Evolutionary conservation across 169 alveolate genomes (phyloP), one percentile per base, ranked within the genome.

Genomic region (Plasmodium vinckei): DNA sequence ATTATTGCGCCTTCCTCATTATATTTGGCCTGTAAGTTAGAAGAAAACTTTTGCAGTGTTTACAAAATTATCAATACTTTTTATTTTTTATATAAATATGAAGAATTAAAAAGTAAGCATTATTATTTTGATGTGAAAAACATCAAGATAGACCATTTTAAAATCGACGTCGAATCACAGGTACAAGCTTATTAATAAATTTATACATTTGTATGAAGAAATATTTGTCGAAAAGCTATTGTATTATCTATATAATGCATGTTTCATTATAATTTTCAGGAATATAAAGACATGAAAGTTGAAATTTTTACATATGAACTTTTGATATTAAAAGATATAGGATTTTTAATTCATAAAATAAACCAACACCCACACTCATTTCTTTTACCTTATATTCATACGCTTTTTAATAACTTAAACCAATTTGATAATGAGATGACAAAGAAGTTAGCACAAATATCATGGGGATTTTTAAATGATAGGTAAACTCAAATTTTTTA

Each of bases 401-500:
- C 97, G 42, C 96, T 96, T 56, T 94, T 96, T 75, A 95, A 93
- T 27, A 94, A 95, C 46, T 73, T 95, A 69, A 88, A 93, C 49
- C 95, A 95, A 46, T 93, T 92, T 56, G 93, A 95, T 42, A 75
- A 68, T 23, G 87, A 92, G 53, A 47, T 73, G 51, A 93, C 92
- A 21, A 91, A 91, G 60, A 87, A 92, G 17, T 61, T 97, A 15
- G 97, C 98, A 9, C 97, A 97, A 93, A 93, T 92, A 44, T 97
- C 98, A 33, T 97, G 98, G 98, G 96, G 97, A 42, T 96, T 92
- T 84, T 91, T 97, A 56, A 96, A 96, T 87, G 98, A 97, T 88
- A 94, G 97, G 97, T 95, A 39, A 47, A 92, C 17, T 9, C 17
- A 5, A 9, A 19, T 54, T 39, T 68, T 73, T 6, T 44, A 15